These are phyloP conservation scores for Exophiala lecanii-corni DNA, from an alignment of 2,329 filamentous ascomycete species.

Conservation along the genomic window DNA sequence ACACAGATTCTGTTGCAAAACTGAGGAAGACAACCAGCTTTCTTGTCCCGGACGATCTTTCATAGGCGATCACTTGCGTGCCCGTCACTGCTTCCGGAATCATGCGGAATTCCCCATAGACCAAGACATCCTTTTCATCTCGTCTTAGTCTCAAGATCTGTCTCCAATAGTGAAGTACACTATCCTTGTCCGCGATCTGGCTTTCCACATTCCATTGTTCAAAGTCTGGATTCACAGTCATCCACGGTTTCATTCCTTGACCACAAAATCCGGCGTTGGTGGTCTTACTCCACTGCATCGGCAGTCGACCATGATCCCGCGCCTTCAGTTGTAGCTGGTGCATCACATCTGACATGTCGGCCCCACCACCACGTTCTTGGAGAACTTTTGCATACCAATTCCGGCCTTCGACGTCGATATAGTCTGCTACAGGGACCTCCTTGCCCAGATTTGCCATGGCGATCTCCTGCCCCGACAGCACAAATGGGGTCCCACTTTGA, in stretches of 20 bases:
- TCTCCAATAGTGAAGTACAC: conserved; percentile 60
- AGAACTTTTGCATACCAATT: conserved; percentile 40
- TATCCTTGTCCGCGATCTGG: conserved; percentile 43
- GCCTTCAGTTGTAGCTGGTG: conserved; percentile 5
- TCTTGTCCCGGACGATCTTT: no score
- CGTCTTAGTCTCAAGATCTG: conserved; percentile 52
- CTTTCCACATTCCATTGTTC: conserved; percentile 53
- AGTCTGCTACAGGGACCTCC: conserved; percentile 46
- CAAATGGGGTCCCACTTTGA: conserved; percentile 51
- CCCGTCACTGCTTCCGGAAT: no score
- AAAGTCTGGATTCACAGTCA: conserved; percentile 55
- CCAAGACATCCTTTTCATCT: conserved; percentile 54
- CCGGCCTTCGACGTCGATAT: conserved; percentile 41
- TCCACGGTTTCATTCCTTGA: conserved; percentile 46
- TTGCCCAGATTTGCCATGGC: conserved; percentile 54
- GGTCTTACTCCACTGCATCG: conserved; percentile 60
- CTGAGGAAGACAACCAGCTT: no score
- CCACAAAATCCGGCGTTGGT: conserved; percentile 53
- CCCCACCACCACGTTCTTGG: conserved; percentile 11
- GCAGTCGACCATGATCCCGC: conserved; percentile 60
- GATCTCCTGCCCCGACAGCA: conserved; percentile 59
- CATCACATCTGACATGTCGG: conserved; percentile 10
- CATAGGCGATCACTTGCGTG: neutral
- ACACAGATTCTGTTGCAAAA: no score
- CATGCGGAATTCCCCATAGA: conserved; percentile 25